Conservation (phyloP, 129 eudicot genomes). For the Scalesia atractyloides region DNA sequence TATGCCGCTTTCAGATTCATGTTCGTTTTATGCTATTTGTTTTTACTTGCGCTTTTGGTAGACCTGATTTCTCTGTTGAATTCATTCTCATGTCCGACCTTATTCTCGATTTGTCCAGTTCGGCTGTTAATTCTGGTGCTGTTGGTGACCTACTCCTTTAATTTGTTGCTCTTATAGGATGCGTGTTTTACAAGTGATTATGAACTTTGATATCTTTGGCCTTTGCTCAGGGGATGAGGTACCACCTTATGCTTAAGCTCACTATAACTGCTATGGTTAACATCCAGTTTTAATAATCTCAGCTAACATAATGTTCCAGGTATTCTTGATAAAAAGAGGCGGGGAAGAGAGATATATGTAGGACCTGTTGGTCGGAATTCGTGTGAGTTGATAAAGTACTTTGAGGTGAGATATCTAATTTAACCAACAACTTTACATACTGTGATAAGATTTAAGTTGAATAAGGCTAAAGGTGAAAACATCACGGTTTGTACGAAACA, state of each 20-base stretch:
- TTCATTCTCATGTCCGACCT: too few species aligned
- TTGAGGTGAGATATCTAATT: conserved; percentile 45
- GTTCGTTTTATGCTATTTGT: too few species aligned
- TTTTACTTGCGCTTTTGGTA: too few species aligned
- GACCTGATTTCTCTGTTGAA: too few species aligned
- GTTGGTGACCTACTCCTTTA: too few species aligned
- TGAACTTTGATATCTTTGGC: conserved; percentile 43
- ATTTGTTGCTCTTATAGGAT: too few species aligned
- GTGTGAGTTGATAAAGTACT: conserved; percentile 63
- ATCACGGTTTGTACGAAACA: conserved; percentile 1
- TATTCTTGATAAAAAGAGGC: conserved; percentile 81
- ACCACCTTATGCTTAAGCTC: background rate
- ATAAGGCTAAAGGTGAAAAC: background rate
- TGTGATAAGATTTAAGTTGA: background rate
- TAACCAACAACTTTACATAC: background rate
- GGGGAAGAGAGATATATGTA: conserved; percentile 66
- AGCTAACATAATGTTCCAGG: conserved; percentile 35
- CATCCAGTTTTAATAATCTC: background rate
- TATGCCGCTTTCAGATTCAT: too few species aligned
- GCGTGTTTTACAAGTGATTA: too few species aligned
- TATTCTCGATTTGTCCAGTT: too few species aligned
- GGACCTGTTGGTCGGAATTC: conserved; percentile 79
- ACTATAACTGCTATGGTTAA: background rate
- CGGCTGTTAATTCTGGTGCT: too few species aligned
- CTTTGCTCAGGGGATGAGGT: conserved; percentile 50